Base-by-base conservation (phyloP, 2,329 filamentous ascomycete genomes). In the Talaromyces sp. region DNA sequence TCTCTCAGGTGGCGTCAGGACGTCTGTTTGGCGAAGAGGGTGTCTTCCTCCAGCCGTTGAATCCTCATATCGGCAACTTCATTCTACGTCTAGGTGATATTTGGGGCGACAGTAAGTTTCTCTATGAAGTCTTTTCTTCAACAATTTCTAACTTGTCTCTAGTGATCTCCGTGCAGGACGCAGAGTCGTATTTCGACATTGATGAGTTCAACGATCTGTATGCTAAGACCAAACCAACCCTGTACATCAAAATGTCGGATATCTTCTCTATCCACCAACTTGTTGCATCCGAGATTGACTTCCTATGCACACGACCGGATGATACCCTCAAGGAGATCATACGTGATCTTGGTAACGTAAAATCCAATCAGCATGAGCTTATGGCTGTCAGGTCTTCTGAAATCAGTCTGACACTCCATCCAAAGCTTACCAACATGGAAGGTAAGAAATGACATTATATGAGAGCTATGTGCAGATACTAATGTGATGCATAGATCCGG, bases 161-260 rank as follows among this genome's bases (percentile, higher is more conserved):
- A 84, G 84, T 98, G 67, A 92, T 99, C 69, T 87, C 90, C 13
- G 91, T 98, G 13, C 88, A 90, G 15, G 90, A 95, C 71, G 91
- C 92, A 0, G 95, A 99, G 78, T 85, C 87, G 61, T 95, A 95
- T 27, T 99, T 98, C 74, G 93, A 98, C 77, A 97, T 99, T 75
- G 95, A 99, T 75, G 95, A 98, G 76, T 99, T 95, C 86, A 98
- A 97, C 75, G 95, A 99, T 74, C 85, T 99, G 7, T 98, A 98
- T 75, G 91, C 94, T 64, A 93, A 96, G 77, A 95, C 93, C 69
- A 97, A 97, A 78, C 95, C 95, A 7, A 98, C 94, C 0, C 84
- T 99, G n/a, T 99, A 98, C 81, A 97, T 99, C 82, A 99, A 99
- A 81, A 94, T 99, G 87, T 87, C 91, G 17, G 95, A 99, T 76